phyloP scores from a whole-genome alignment of 768 basidiomycete species.

The Collybia sp. region DNA sequence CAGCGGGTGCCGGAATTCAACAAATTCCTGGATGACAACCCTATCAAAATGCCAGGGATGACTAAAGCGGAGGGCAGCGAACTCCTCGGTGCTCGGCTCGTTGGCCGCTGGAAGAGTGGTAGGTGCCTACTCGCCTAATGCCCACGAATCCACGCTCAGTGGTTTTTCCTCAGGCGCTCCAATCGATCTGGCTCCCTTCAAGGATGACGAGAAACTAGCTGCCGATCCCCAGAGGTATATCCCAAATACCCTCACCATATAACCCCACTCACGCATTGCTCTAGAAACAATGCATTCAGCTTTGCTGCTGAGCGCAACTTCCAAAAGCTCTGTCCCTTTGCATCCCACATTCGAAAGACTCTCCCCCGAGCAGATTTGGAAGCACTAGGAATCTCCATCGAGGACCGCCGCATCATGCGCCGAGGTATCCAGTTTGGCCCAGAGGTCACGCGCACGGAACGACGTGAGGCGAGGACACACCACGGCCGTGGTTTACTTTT shows the following conservation, averaged over 20 bases:
- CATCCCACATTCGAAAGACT: constrained; percentile 43
- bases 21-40: constrained; percentile 36
- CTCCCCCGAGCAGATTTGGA: constrained; percentile 41
- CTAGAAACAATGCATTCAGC: constrained; percentile 39
- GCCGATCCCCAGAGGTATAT: constrained; percentile 28
- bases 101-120: constrained; percentile 56
- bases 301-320: constrained; percentile 27
- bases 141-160: background rate
- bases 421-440: constrained; percentile 50
- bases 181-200: constrained; percentile 36
- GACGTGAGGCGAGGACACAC: constrained; percentile 27
- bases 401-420: constrained; percentile 36
- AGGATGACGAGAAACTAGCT: constrained; percentile 34
- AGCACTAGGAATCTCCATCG: constrained; percentile 15
- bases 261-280: constrained; percentile 1
- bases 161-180: constrained; percentile 31
- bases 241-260: constrained; percentile 8
- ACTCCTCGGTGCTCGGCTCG: constrained; percentile 46
- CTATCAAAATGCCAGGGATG: constrained; percentile 29
- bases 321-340: constrained; percentile 41
- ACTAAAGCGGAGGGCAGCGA: constrained; percentile 36
- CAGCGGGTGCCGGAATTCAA: constrained; percentile 51
- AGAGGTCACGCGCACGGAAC: constrained; percentile 38
- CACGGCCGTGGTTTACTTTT: constrained; percentile 46
- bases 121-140: constrained; percentile 6